Base-by-base conservation (phyloP, 176 grass and related monocot species). In the Ananas comosus region DNA sequence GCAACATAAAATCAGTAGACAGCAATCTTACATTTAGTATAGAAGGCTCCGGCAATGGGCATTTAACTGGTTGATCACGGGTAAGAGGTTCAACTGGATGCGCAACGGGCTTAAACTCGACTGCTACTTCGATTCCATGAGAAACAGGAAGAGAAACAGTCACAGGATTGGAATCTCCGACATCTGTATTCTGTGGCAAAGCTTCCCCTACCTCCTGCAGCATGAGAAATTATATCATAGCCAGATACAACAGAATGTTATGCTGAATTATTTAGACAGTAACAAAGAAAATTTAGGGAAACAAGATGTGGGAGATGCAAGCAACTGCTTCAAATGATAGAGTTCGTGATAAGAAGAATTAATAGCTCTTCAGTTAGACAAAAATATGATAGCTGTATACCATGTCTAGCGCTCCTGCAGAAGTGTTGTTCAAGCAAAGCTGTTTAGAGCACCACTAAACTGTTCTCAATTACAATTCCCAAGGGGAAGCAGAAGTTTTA, bases 41-140 rank as follows among this genome's bases (percentile, higher is more conserved):
- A 65, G 94, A 99, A 64, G 89, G 89, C 73, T 99, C 89, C 75
- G 89, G 89, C 64, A 90, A 70, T 1, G 94, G 94, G 75, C 94
- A 99, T 80, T 83, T 90, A 51, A 99, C 80, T 23, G 94, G 94
- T 29, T 88, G 87, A 69, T 99, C 94, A 49, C 84, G 80, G 76
- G 90, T 90, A 52, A 86, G 51, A 76, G 94, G 94, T 69, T 99
- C 94, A 51, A 87, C 72, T 42, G 94, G 94, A 71, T 78, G 89
- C 72, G 93, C 89, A 74, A 99, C 87, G 9, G 89, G 89, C 78
- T 93, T 99, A 71, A 97, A 81, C 48, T 92, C 86, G n/a, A 79
- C 51, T 4, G 64, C 81, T 1, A 84, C 83, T 49, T 84, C 81
- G 63, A 89, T 87, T 64, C 81, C 86, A 23, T 93, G 89, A 17